Conservation (phyloP, 176 grass and related monocot species). For the Avena insularis region DNA sequence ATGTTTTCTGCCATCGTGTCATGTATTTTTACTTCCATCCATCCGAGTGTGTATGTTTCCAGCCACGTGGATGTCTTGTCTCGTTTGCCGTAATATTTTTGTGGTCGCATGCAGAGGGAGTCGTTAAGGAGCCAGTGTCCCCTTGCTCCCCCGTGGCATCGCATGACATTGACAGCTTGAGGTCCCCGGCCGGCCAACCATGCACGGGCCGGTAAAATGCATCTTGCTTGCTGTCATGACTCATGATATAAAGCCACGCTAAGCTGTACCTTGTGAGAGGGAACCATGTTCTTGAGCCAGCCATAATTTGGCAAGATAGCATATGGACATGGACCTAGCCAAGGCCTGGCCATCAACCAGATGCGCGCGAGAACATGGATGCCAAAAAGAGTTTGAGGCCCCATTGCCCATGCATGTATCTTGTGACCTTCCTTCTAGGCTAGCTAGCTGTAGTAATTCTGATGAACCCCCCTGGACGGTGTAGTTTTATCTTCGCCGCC, state of each 20-base stretch:
- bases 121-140: neutral
- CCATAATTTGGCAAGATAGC: conserved; percentile 24
- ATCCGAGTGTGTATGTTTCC: too few relatives aligned
- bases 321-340: conserved; percentile 16
- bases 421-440: neutral
- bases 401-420: neutral
- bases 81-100: neutral
- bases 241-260: neutral
- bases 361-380: neutral
- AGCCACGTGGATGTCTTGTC: too few relatives aligned
- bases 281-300: conserved; percentile 25
- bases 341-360: neutral
- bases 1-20: too few relatives aligned
- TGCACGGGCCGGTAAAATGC: neutral
- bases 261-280: conserved; percentile 1
- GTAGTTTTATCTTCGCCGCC: neutral
- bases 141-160: neutral
- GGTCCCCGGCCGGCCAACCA: conserved; percentile 22
- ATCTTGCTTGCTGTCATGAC: conserved; percentile 10
- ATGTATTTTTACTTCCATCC: too few relatives aligned
- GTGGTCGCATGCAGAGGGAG: neutral
- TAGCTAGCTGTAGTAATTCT: neutral
- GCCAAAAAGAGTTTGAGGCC: conserved; percentile 1
- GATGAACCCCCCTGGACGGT: neutral
- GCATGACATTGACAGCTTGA: conserved; percentile 24